phyloP scores from a whole-genome alignment of 345 rosid species.

The Alliaria petiolata region DNA sequence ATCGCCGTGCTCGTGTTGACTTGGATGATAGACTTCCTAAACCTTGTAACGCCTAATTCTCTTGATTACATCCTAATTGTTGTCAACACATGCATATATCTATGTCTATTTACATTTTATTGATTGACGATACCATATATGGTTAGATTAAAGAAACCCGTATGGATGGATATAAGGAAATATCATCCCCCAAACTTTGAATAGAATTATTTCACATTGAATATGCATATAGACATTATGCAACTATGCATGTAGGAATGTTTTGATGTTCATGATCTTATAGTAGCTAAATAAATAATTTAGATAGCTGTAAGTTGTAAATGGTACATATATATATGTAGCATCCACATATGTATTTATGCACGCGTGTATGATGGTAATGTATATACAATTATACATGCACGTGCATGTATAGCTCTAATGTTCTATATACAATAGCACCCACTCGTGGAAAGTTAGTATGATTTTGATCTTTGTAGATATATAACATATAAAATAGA shows the following conservation, averaged over 20 bases:
- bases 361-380: background rate
- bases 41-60: constrained; percentile 49
- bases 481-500: background rate
- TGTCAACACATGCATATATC: background rate
- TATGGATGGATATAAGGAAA: background rate
- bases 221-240: background rate
- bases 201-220: background rate
- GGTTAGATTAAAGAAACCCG: background rate
- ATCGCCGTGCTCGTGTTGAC: constrained; percentile 57
- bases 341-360: background rate
- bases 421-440: background rate
- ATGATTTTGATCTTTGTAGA: background rate
- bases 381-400: background rate
- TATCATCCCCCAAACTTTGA: background rate
- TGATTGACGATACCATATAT: background rate
- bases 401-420: background rate
- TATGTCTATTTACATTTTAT: background rate
- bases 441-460: background rate
- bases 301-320: background rate
- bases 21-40: constrained; percentile 70
- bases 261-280: background rate
- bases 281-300: background rate
- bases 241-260: background rate
- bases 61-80: background rate
- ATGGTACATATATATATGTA: background rate